These are phyloP conservation scores for Millerozyma miso DNA, from an alignment of 805 yeast species.

Conservation along the genomic window DNA sequence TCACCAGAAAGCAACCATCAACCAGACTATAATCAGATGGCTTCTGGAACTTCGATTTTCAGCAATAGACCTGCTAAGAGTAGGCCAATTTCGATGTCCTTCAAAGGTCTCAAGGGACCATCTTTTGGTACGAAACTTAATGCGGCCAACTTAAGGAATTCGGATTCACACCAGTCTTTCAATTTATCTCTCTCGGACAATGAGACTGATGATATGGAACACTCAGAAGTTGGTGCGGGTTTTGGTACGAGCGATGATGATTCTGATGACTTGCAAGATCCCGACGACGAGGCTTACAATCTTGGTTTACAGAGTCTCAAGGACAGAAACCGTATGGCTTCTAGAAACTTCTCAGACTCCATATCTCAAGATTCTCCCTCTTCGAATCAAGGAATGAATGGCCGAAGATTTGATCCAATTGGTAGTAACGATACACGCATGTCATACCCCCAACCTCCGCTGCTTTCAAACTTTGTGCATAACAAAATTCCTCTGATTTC, in stretches of 20 bases:
- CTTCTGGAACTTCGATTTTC: slow-evolving; percentile 4
- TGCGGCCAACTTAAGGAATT: slow-evolving; percentile 25
- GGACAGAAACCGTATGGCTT: slow-evolving; percentile 3
- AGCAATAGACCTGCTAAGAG: slow-evolving; percentile 12
- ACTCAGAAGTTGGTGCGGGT: slow-evolving; percentile 36
- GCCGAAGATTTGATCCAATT: background rate
- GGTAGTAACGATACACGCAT: background rate
- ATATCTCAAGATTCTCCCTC: background rate
- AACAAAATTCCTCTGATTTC: slow-evolving; percentile 28
- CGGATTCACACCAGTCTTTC: slow-evolving; percentile 40
- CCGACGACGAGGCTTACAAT: slow-evolving; percentile 6
- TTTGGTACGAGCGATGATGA: slow-evolving; percentile 28
- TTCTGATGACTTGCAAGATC: slow-evolving; percentile 11
- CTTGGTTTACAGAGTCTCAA: background rate
- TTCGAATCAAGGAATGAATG: background rate
- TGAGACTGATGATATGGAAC: slow-evolving; percentile 17
- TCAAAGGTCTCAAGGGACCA: slow-evolving; percentile 61
- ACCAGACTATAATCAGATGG: slow-evolving; percentile 13
- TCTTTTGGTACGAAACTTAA: slow-evolving; percentile 39
- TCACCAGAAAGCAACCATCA: background rate
- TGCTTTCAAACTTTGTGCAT: slow-evolving; percentile 22
- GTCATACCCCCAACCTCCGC: slow-evolving; percentile 14
- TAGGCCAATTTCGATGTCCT: slow-evolving; percentile 50
- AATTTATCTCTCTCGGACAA: slow-evolving; percentile 35
- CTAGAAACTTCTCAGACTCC: background rate